Conservation (phyloP, 1,284 basidiomycete species). For the Puccinia novopanici region DNA sequence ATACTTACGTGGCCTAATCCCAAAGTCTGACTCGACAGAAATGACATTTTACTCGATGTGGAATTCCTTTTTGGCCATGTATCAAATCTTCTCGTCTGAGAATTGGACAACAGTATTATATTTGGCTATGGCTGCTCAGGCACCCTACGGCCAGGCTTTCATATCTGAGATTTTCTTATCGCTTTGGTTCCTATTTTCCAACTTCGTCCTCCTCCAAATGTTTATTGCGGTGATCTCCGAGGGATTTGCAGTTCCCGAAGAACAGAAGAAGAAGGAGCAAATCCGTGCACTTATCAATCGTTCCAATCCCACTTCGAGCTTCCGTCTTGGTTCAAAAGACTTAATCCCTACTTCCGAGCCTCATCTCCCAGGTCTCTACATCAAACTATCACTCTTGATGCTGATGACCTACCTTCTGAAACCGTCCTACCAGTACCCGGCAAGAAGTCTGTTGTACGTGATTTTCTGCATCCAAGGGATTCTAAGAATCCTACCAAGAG, state of each 20-base stretch:
- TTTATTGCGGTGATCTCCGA: conserved; percentile 99
- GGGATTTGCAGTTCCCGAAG: conserved; percentile 86
- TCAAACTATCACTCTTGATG: conserved; percentile 39
- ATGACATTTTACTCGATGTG: conserved; percentile 88
- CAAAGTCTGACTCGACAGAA: conserved; percentile 60
- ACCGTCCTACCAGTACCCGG: conserved; percentile 19
- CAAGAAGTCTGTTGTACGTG: conserved; percentile 28
- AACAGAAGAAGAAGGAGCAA: conserved; percentile 81
- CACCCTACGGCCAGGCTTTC: conserved; percentile 70
- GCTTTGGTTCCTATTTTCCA: conserved; percentile 88
- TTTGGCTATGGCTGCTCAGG: conserved; percentile 68
- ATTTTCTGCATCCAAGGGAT: conserved; percentile 26
- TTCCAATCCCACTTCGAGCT: conserved; percentile 60
- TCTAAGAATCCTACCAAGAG: conserved; percentile 74
- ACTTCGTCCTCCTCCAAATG: conserved; percentile 94
- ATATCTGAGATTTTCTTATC: conserved; percentile 76
- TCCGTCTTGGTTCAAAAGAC: conserved; percentile 70
- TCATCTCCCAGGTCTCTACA: conserved; percentile 63
- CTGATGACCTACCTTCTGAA: conserved; percentile 52
- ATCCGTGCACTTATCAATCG: conserved; percentile 65
- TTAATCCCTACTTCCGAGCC: conserved; percentile 87
- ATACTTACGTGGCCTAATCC: conserved; percentile 74
- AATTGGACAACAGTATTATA: conserved; percentile 90
- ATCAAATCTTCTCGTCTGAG: conserved; percentile 87
- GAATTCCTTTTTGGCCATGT: conserved; percentile 85